These are phyloP conservation scores for Irpex sp. DNA, from an alignment of 1,284 basidiomycete species.

Conservation along the genomic window DNA sequence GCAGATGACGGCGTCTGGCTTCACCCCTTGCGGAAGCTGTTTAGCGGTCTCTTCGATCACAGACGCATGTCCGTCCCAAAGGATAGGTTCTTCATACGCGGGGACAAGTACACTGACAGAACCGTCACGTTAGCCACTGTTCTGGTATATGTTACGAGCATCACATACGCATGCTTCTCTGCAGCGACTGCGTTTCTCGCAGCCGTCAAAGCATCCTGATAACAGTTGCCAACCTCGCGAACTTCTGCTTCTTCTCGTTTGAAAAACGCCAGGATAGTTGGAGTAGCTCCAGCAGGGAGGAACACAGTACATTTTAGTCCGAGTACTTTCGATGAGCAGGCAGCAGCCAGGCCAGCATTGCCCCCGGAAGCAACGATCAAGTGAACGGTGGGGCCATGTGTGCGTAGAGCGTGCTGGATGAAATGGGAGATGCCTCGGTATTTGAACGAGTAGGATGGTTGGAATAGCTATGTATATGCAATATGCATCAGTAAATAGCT, in stretches of 20 bases:
- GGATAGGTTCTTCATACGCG: constrained; percentile 60
- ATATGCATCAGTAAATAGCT: no score
- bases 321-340: constrained; percentile 54
- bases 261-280: constrained; percentile 47
- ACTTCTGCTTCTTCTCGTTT: constrained; percentile 52
- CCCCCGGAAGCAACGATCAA: constrained; percentile 69
- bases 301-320: constrained; percentile 62
- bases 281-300: constrained; percentile 50
- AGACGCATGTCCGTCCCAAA: constrained; percentile 74
- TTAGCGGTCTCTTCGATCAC: constrained; percentile 60
- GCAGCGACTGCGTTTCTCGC: constrained; percentile 41
- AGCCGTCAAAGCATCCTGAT: constrained; percentile 49
- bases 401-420: constrained; percentile 45
- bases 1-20: constrained; percentile 72
- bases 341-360: constrained; percentile 70
- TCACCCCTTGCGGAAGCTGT: constrained; percentile 40
- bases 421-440: constrained; percentile 67
- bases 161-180: constrained; percentile 51
- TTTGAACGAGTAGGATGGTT: constrained; percentile 74
- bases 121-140: background rate
- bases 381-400: constrained; percentile 50
- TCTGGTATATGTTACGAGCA: background rate
- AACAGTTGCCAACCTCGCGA: constrained; percentile 49
- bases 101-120: constrained; percentile 55
- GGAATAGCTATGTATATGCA: constrained; percentile 48